Evolutionary conservation across 495 filamentous ascomycete species (phyloP).

Genomic region (Podospora pseudoanserina): DNA sequence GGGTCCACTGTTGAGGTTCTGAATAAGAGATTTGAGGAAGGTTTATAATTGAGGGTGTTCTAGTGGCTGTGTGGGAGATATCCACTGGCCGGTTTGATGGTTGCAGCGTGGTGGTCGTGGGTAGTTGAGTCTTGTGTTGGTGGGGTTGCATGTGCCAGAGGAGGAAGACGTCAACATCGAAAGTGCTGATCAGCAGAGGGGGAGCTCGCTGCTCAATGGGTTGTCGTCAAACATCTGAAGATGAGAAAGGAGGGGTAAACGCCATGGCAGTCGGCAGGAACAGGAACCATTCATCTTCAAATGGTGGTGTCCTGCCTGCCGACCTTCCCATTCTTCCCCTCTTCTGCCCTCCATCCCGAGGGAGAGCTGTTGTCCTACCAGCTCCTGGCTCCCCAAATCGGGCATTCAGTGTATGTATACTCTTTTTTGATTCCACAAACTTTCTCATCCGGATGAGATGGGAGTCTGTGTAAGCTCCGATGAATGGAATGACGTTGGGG

Average conservation of each 20-base stretch:
- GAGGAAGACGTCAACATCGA: background rate
- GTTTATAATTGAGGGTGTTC: background rate
- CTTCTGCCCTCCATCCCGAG: background rate
- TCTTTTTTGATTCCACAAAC: background rate
- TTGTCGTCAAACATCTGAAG: background rate
- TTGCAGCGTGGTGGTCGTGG: background rate
- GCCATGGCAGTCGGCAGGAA: conserved; percentile 6
- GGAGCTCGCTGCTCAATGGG: background rate
- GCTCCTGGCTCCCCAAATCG: background rate
- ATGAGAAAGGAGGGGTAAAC: conserved; percentile 9
- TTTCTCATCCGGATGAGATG: background rate
- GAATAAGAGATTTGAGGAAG: background rate
- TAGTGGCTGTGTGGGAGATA: background rate
- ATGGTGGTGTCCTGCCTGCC: conserved; percentile 1
- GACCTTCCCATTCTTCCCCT: background rate
- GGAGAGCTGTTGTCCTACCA: background rate
- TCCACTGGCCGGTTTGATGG: too few species aligned
- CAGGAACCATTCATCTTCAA: conserved; percentile 6
- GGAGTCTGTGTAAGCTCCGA: background rate
- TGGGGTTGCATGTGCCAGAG: background rate
- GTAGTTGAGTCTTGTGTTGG: background rate
- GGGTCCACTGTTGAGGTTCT: background rate
- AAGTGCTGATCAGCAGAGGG: background rate
- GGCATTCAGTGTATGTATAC: background rate
- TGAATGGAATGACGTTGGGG: background rate